Conservation (phyloP, 2,329 filamentous ascomycete species). For the Nakataea oryzae region DNA sequence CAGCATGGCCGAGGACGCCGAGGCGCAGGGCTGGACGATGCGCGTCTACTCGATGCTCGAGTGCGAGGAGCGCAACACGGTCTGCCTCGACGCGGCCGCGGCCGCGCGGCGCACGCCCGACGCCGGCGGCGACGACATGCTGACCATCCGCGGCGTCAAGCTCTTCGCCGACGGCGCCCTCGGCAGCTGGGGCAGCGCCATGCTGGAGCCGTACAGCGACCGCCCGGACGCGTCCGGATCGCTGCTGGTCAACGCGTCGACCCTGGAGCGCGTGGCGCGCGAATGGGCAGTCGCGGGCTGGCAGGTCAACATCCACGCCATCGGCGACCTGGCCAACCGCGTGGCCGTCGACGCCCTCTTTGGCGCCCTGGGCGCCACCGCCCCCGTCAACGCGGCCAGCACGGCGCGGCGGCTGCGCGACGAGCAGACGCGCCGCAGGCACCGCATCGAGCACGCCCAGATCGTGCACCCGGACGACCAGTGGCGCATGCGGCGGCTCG, state of each 20-base stretch:
- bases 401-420: conserved; percentile 6
- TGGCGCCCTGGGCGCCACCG: conserved; percentile 29
- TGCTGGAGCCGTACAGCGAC: conserved; percentile 61
- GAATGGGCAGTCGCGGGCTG: conserved; percentile 51
- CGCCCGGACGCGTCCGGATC: conserved; percentile 50
- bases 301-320: conserved; percentile 64
- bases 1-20: conserved; percentile 30
- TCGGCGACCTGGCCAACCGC: conserved; percentile 59
- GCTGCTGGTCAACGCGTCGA: conserved; percentile 54
- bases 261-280: conserved; percentile 39
- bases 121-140: conserved; percentile 31
- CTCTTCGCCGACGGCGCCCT: conserved; percentile 61
- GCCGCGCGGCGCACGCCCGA: conserved; percentile 17
- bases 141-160: conserved; percentile 55
- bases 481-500: conserved; percentile 42
- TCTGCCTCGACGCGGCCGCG: conserved; percentile 42
- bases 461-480: conserved; percentile 60
- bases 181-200: conserved; percentile 60
- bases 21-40: conserved; percentile 44
- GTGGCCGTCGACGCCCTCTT: conserved; percentile 53
- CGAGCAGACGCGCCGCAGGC: conserved; percentile 28
- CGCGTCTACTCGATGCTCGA: conserved; percentile 61
- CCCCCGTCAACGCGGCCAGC: conserved; percentile 10
- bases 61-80: conserved; percentile 52
- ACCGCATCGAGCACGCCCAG: conserved; percentile 62